Evolutionary conservation across 2,329 filamentous ascomycete genomes (phyloP).

Genomic region (Trichothecium roseum): DNA sequence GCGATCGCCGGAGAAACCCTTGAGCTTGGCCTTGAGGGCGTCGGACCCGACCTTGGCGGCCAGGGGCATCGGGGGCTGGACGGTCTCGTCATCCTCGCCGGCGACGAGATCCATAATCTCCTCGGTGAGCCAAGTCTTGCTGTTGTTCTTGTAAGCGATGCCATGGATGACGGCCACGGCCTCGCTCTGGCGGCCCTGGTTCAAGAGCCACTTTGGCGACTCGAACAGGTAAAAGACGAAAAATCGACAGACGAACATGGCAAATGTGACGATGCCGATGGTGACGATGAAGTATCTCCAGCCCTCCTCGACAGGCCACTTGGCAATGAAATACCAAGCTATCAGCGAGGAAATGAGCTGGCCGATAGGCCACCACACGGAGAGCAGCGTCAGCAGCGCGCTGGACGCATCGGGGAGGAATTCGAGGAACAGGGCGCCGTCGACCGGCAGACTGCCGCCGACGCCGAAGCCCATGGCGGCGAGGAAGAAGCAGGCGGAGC

Average conservation of each 20-base stretch:
- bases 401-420: slow-evolving; percentile 69
- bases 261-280: slow-evolving; percentile 61
- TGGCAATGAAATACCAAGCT: slow-evolving; percentile 67
- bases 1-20: slow-evolving; percentile 56
- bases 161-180: slow-evolving; percentile 73
- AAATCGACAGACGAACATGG: slow-evolving; percentile 71
- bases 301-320: slow-evolving; percentile 57
- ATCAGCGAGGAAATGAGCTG: slow-evolving; percentile 63
- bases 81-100: slow-evolving; percentile 24
- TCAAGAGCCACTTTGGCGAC: slow-evolving; percentile 75
- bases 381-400: slow-evolving; percentile 67
- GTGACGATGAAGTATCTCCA: slow-evolving; percentile 68
- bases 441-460: slow-evolving; percentile 68
- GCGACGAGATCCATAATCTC: slow-evolving; percentile 52
- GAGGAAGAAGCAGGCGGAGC: slow-evolving; percentile 48
- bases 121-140: slow-evolving; percentile 66
- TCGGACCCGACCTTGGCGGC: slow-evolving; percentile 7
- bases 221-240: slow-evolving; percentile 75
- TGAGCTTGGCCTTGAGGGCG: slow-evolving; percentile 48
- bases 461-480: slow-evolving; percentile 57
- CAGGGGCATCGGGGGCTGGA: slow-evolving; percentile 1
- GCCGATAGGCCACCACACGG: slow-evolving; percentile 78
- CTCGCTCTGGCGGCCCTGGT: slow-evolving; percentile 64
- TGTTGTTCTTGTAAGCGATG: slow-evolving; percentile 61
- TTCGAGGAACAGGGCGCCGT: slow-evolving; percentile 74